Base-by-base conservation (phyloP, 768 basidiomycete genomes). In the Pisolithus sp. region DNA sequence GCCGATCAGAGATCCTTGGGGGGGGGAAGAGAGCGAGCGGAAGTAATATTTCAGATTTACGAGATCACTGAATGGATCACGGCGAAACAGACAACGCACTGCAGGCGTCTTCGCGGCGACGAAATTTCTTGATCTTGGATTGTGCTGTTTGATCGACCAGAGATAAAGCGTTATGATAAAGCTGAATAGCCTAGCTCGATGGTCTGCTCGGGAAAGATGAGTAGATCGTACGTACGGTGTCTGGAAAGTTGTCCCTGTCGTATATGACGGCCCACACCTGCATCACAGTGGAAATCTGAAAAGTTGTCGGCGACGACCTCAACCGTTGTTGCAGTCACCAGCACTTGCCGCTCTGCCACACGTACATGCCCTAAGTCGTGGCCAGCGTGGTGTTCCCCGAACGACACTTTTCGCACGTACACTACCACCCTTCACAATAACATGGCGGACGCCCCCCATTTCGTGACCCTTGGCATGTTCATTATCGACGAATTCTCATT, bases 401-500 rank as follows among this genome's bases (percentile, higher is more conserved):
- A 34, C 21, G 17, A 51, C 24, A 64, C 62, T 67, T 60, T 34
- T 41, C 18, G 23, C 51, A 53, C 48, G 44, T 28, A 28, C 37
- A 24, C 30, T 38, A 15, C 34, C 36, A 10, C 38, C 34, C 30
- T 17, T 12, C 41, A 44, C 41, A 48, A 31, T 34, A 55, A 23
- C 42, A 57, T 58, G 59, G 57, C 59, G 48, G 55, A 60, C 47
- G 26, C 51, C 46, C 44, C 62, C 28, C 56, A 66, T 38, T 83
- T 90, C 44, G 80, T 79, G 18, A 81, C 84, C n/a, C 72, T 93
- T 24, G 93, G 92, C 7, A 82, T 93, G 80, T 94, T 94, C 72
- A 93, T 96, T 60, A 78, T 94, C 59, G 93, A 96, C 66, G 77
- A 85, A 55, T 88, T 93, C 59, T 73, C 76, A 3, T 86, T 81